phyloP scores from a whole-genome alignment of 345 rosid genomes.

The Gossypium raimondii region DNA sequence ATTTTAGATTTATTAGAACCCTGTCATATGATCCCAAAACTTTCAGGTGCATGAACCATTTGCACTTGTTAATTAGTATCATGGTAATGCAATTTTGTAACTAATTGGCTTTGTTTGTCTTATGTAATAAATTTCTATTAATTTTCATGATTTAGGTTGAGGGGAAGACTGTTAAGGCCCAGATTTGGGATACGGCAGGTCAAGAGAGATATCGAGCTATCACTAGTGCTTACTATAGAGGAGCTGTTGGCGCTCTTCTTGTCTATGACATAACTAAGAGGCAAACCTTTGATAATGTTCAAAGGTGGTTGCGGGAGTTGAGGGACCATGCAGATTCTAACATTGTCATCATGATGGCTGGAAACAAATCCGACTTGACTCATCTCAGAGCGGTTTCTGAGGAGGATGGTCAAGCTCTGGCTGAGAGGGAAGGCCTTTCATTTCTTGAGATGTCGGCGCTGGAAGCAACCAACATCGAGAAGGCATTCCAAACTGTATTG shows the following conservation, averaged over 20 bases:
- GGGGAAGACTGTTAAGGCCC: constrained; percentile 79
- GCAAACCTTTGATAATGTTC: constrained; percentile 63
- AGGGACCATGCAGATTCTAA: constrained; percentile 75
- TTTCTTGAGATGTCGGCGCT: constrained; percentile 71
- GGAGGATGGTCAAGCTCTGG: constrained; percentile 51
- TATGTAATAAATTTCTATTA: not conserved
- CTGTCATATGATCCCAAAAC: not conserved
- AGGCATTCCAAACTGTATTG: constrained; percentile 65
- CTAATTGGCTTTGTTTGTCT: not conserved
- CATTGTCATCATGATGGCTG: constrained; percentile 81
- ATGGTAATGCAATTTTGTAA: constrained; percentile 5
- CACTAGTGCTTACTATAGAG: constrained; percentile 73
- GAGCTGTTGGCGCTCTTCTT: constrained; percentile 76
- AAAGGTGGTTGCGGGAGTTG: constrained; percentile 70
- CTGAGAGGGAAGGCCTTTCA: constrained; percentile 66
- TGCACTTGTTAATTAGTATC: not conserved
- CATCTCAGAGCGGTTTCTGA: constrained; percentile 63
- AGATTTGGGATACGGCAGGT: constrained; percentile 86
- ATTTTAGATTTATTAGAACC: not conserved
- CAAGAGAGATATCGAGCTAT: constrained; percentile 73
- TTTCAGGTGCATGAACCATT: not conserved
- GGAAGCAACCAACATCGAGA: constrained; percentile 64
- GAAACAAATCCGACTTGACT: constrained; percentile 65
- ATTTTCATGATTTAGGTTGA: constrained; percentile 44
- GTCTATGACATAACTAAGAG: constrained; percentile 80